Conservation (phyloP, 345 rosid species). For the Anastatica hierochuntica region DNA sequence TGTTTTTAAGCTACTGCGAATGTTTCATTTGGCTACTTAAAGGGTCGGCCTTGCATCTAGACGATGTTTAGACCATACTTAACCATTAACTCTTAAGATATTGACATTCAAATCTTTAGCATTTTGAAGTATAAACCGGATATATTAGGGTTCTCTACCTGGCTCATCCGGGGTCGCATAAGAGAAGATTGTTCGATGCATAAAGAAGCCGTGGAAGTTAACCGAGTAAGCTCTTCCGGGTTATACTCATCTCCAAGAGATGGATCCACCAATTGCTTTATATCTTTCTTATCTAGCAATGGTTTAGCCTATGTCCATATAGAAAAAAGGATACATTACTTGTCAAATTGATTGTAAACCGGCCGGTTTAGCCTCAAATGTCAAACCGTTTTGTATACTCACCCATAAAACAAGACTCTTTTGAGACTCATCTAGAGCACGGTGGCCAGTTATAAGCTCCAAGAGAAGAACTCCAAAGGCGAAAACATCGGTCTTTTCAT, state of each 20-base stretch:
- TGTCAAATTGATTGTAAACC: not conserved
- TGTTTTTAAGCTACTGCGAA: no score
- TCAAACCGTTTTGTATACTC: slow-evolving; percentile 5
- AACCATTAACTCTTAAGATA: no score
- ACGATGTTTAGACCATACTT: no score
- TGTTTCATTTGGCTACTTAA: no score
- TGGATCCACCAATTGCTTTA: slow-evolving; percentile 54
- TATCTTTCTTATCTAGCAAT: slow-evolving; percentile 44
- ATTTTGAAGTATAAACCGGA: no score
- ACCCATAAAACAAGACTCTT: slow-evolving; percentile 83
- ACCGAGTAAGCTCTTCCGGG: slow-evolving; percentile 53
- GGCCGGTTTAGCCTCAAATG: slow-evolving; percentile 2
- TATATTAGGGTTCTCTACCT: slow-evolving; percentile 48
- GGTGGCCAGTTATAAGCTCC: slow-evolving; percentile 80
- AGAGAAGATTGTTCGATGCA: slow-evolving; percentile 75
- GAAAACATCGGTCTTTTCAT: no score
- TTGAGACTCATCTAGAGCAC: slow-evolving; percentile 56
- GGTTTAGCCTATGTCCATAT: slow-evolving; percentile 59
- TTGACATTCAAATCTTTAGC: no score
- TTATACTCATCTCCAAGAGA: slow-evolving; percentile 44
- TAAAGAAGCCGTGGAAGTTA: slow-evolving; percentile 63
- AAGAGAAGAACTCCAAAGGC: slow-evolving; percentile 84
- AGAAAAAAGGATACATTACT: slow-evolving; percentile 3
- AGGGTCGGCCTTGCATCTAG: no score
- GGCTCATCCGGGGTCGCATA: slow-evolving; percentile 81